Percentiles rank a stretch among this genome's conserved stretches.
phyloP scores from a whole-genome alignment of 805 yeast genomes.

The Clavispora carvajalis region DNA sequence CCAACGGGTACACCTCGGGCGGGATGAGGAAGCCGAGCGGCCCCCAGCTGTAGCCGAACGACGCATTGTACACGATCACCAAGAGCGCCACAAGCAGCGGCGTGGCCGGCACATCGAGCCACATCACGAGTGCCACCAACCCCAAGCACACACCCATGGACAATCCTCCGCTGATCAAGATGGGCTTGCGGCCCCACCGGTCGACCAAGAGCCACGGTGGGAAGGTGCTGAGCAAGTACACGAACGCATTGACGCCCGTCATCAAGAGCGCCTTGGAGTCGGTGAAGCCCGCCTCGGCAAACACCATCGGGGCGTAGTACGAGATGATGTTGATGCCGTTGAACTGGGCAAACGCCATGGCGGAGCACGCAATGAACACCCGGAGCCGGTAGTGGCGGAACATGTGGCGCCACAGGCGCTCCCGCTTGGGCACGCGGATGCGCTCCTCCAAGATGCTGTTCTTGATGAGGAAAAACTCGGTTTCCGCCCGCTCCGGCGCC shows the following conservation, averaged over 20 bases:
- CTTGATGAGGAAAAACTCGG: slow-evolving; percentile 45
- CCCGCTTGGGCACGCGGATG: slow-evolving; percentile 30
- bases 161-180: slow-evolving; percentile 36
- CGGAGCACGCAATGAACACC: slow-evolving; percentile 36
- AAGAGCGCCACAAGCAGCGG: slow-evolving; percentile 36
- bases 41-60: slow-evolving; percentile 44
- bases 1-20: slow-evolving; percentile 40
- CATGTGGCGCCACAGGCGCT: slow-evolving; percentile 39
- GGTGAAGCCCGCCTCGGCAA: slow-evolving; percentile 42
- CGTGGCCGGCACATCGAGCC: slow-evolving; percentile 26
- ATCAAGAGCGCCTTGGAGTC: slow-evolving; percentile 37
- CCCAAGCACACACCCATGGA: slow-evolving; percentile 34
- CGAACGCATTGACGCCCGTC: slow-evolving; percentile 40
- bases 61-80: slow-evolving; percentile 39
- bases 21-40: slow-evolving; percentile 42
- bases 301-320: slow-evolving; percentile 55
- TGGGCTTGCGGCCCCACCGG: slow-evolving; percentile 42
- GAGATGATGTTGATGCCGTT: slow-evolving; percentile 56
- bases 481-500: slow-evolving; percentile 28
- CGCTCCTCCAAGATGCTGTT: slow-evolving; percentile 38
- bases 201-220: slow-evolving; percentile 45
- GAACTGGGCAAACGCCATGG: slow-evolving; percentile 42
- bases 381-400: slow-evolving; percentile 34
- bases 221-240: slow-evolving; percentile 35
- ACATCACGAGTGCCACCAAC: slow-evolving; percentile 31